Evolutionary conservation across 495 filamentous ascomycete genomes (phyloP).

Genomic region (Talaromyces adpressus): DNA sequence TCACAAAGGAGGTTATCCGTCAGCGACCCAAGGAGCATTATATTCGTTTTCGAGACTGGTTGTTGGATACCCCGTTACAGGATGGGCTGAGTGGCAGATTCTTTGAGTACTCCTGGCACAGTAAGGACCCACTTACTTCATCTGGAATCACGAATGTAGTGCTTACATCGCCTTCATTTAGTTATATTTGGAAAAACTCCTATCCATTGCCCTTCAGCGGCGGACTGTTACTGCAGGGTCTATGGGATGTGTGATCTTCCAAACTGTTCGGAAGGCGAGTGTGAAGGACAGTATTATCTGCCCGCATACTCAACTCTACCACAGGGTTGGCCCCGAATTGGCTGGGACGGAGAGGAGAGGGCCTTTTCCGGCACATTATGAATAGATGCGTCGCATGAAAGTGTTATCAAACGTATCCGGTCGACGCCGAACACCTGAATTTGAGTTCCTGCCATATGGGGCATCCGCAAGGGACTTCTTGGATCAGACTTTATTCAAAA

Average conservation of each 20-base stretch:
- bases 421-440: not conserved
- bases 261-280: not conserved
- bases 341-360: slow-evolving; percentile 8
- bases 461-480: no score
- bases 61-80: slow-evolving; percentile 47
- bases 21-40: slow-evolving; percentile 43
- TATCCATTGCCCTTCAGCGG: slow-evolving; percentile 26
- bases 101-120: slow-evolving; percentile 68
- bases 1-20: slow-evolving; percentile 42
- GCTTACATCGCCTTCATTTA: slow-evolving; percentile 1
- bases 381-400: not conserved
- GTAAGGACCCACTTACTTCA: slow-evolving; percentile 15
- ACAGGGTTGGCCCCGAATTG: slow-evolving; percentile 1
- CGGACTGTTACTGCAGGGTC: slow-evolving; percentile 33
- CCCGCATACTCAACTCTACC: slow-evolving; percentile 6
- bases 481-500: no score
- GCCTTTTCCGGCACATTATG: not conserved
- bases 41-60: slow-evolving; percentile 47
- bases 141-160: not conserved
- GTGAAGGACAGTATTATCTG: not conserved
- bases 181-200: slow-evolving; percentile 20
- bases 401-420: not conserved
- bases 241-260: slow-evolving; percentile 16
- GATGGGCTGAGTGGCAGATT: slow-evolving; percentile 52
- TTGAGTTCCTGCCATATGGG: no score